A percentile compares a stretch with the other conserved stretches of the same genome.
These are phyloP conservation scores for Boletus rufocinnamomeus DNA, from an alignment of 768 basidiomycete genomes.

Conservation along the genomic window DNA sequence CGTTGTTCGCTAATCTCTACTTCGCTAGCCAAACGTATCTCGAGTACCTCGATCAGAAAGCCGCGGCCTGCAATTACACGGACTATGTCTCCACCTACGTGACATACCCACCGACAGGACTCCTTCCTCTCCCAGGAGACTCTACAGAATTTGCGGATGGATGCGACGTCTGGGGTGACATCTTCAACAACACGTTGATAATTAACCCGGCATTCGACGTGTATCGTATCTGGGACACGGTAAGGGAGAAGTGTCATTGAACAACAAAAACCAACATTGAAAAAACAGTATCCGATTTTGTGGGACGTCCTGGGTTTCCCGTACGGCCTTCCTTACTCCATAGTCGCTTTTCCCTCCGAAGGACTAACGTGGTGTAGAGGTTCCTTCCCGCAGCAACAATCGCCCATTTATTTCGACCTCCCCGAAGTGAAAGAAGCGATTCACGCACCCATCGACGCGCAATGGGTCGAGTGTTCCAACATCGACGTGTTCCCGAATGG, in stretches of 20 bases:
- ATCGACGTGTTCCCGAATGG: slow-evolving; percentile 60
- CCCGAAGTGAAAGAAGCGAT: slow-evolving; percentile 64
- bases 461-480: slow-evolving; percentile 66
- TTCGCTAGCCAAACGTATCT: slow-evolving; percentile 60
- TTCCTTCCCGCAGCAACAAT: slow-evolving; percentile 54
- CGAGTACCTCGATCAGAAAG: slow-evolving; percentile 52
- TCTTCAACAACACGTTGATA: slow-evolving; percentile 59
- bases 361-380: slow-evolving; percentile 39
- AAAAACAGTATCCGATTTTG: slow-evolving; percentile 53
- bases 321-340: slow-evolving; percentile 37
- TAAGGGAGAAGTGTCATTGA: slow-evolving; percentile 17
- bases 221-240: slow-evolving; percentile 75
- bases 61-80: slow-evolving; percentile 60
- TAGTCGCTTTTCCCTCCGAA: neutral
- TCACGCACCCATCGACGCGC: slow-evolving; percentile 62
- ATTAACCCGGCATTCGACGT: slow-evolving; percentile 78
- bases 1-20: neutral
- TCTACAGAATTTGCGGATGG: slow-evolving; percentile 46
- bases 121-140: slow-evolving; percentile 66
- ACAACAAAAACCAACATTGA: neutral
- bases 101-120: slow-evolving; percentile 67
- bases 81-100: slow-evolving; percentile 63
- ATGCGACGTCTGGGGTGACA: slow-evolving; percentile 69
- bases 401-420: slow-evolving; percentile 72
- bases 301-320: slow-evolving; percentile 85